phyloP scores from a whole-genome alignment of 2,329 filamentous ascomycete species.

The Metarhizium robertsii region DNA sequence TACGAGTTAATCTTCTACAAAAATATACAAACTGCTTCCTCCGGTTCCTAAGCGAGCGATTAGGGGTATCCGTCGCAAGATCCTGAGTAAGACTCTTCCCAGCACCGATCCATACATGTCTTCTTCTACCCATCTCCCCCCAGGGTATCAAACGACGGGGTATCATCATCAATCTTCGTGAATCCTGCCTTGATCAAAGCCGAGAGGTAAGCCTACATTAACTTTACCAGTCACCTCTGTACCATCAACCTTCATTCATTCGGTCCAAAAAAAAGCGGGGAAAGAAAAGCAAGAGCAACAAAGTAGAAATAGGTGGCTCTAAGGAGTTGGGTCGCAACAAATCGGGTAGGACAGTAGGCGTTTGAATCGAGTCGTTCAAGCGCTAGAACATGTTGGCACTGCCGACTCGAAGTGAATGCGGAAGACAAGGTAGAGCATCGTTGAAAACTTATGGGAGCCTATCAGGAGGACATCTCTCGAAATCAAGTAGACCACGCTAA shows the following conservation, averaged over 20 bases:
- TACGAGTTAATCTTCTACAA: not conserved
- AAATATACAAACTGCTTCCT: not conserved
- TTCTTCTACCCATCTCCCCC: not conserved
- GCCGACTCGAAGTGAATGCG: not conserved
- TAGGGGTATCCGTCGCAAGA: slow-evolving; percentile 12
- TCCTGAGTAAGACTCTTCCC: slow-evolving; percentile 2
- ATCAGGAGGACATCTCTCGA: slow-evolving; percentile 10
- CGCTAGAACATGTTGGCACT: not conserved
- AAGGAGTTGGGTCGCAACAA: not conserved
- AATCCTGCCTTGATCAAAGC: not conserved
- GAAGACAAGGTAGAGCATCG: not conserved
- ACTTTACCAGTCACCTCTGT: not conserved
- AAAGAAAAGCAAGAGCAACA: not conserved
- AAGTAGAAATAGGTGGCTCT: not conserved
- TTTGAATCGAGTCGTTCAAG: not conserved
- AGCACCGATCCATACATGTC: not conserved
- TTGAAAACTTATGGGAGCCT: slow-evolving; percentile 12
- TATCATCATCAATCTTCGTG: slow-evolving; percentile 9
- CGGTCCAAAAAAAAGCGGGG: not conserved
- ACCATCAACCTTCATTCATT: not conserved
- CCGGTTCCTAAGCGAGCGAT: slow-evolving; percentile 9
- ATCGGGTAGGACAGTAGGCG: not conserved
- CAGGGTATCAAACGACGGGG: slow-evolving; percentile 1
- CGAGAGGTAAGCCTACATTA: not conserved
- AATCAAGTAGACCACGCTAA: slow-evolving; percentile 29